phyloP scores from a whole-genome alignment of 768 basidiomycete genomes.

The Boletus rubroflammeus region DNA sequence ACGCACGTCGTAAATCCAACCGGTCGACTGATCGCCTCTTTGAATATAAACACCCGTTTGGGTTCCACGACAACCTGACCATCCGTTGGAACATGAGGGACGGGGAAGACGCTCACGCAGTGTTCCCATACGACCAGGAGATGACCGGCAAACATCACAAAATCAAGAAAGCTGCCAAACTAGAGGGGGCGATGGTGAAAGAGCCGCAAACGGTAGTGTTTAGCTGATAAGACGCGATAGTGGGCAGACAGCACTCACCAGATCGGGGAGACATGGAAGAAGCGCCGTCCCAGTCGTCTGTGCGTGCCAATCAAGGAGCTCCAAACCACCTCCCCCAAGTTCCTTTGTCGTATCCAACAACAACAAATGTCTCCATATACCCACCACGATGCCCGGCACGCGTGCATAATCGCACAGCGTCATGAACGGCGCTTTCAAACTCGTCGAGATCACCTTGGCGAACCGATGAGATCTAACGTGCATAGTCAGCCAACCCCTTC shows the following conservation, averaged over 20 bases:
- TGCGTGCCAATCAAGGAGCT: slow-evolving; percentile 29
- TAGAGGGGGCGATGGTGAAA: not conserved
- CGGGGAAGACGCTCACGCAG: slow-evolving; percentile 25
- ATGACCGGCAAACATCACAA: slow-evolving; percentile 21
- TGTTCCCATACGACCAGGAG: slow-evolving; percentile 28
- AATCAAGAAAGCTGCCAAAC: slow-evolving; percentile 27
- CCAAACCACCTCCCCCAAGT: slow-evolving; percentile 18
- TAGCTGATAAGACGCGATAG: not conserved
- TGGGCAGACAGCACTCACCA: slow-evolving; percentile 12
- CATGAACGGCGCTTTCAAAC: slow-evolving; percentile 20
- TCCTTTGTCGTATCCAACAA: slow-evolving; percentile 23
- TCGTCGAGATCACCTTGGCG: slow-evolving; percentile 19
- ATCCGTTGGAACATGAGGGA: slow-evolving; percentile 21
- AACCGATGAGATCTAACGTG: slow-evolving; percentile 11
- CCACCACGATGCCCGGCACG: slow-evolving; percentile 22
- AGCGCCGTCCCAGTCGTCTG: slow-evolving; percentile 22
- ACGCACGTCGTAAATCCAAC: slow-evolving; percentile 29
- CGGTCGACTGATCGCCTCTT: slow-evolving; percentile 21
- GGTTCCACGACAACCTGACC: slow-evolving; percentile 21
- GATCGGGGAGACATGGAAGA: slow-evolving; percentile 20
- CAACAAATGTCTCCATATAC: slow-evolving; percentile 23
- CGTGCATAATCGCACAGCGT: slow-evolving; percentile 21
- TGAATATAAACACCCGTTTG: slow-evolving; percentile 26
- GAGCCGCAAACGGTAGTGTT: not conserved
- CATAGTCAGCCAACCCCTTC: not conserved